Base-by-base conservation (phyloP, 345 rosid species). In the Bruguiera sexangula region DNA sequence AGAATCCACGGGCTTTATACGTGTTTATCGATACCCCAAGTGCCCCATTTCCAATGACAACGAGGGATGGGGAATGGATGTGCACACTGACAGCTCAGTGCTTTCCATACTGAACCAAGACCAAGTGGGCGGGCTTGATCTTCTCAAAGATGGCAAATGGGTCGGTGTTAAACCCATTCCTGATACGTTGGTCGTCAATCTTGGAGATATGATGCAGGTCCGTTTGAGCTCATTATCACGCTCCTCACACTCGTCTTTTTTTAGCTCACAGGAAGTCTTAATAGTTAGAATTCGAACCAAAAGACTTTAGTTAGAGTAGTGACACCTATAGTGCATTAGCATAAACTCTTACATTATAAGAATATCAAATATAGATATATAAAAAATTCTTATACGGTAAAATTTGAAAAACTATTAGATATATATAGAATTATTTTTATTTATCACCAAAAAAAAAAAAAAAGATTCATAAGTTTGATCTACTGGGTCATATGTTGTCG, bases 131-230 rank as follows among this genome's bases (percentile, higher is more conserved):
- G 96, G 97, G 52, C 94, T 94, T n/a, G 82, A 91, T 78, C 68
- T 91, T 64, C 66, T 75, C 67, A 91, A 86, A 59, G 88, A 69
- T 68, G 82, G 79, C 54, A 65, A 82, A 67, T 91, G 97, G 96
- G 65, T 83, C 19, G 73, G 26, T 10, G 83, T 91, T 5, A 68
- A 79, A 8, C 90, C 97, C 24, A 65, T 77, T 52, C 80, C 86
- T 1, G 43, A 75, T 67, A 74, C 91, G 6, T 82, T 94, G 0
- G 3, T 88, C 0, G 77, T 91, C 76, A 88, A 94, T 71, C 76
- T 94, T 2, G 98, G 97, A 46, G 97, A 94, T 73, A 91, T 89
- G 96, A 85, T 87, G 86, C 93, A 93, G 96, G 96, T 90, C 60
- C 34, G 26, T 30, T 74, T 13, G 39, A 26, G 43, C 56, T 54